A percentile compares a stretch with the other conserved stretches of the same genome.
Evolutionary conservation across 176 grass and related monocot genomes (phyloP).

Genomic region (Themeda triandra): DNA sequence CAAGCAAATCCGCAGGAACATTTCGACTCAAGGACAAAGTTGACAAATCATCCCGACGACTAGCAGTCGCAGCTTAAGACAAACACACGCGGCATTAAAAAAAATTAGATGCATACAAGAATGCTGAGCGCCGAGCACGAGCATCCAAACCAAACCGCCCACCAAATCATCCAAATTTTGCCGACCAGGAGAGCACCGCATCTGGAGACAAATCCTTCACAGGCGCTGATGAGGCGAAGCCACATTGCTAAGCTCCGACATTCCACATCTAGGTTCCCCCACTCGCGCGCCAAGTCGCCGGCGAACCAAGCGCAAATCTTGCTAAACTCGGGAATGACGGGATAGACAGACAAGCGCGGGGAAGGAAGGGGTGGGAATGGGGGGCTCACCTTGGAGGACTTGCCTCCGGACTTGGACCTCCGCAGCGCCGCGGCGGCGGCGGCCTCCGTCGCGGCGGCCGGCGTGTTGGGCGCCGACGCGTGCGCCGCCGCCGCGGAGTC

Average conservation of each 20-base stretch:
- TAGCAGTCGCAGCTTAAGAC: conserved; percentile 25
- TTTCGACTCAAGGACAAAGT: conserved; percentile 2
- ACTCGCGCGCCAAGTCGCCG: not conserved
- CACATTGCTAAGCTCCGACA: conserved; percentile 32
- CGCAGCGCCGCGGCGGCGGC: conserved; percentile 32
- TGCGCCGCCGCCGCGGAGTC: conserved; percentile 8
- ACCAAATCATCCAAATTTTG: conserved; percentile 22
- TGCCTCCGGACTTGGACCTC: conserved; percentile 67
- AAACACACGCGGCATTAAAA: conserved; percentile 18
- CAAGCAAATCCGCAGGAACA: not conserved
- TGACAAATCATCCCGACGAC: conserved; percentile 24
- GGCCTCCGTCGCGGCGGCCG: conserved; percentile 35
- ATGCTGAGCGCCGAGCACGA: not conserved
- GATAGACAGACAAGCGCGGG: not conserved
- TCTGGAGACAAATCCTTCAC: conserved; percentile 31
- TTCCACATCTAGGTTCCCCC: conserved; percentile 5
- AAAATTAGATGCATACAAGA: conserved; percentile 29
- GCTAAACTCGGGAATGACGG: not conserved
- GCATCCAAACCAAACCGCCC: conserved; percentile 26
- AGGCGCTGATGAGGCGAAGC: conserved; percentile 8
- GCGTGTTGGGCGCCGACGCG: conserved; percentile 48
- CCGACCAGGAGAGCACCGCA: conserved; percentile 1
- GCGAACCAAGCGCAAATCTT: conserved; percentile 15
- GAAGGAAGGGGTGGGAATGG: not conserved
- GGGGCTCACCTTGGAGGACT: conserved; percentile 66